Percentiles rank a stretch among this genome's conserved stretches.
phyloP scores from a whole-genome alignment of 2,329 filamentous ascomycete species.

The Hypoxylon sp. region DNA sequence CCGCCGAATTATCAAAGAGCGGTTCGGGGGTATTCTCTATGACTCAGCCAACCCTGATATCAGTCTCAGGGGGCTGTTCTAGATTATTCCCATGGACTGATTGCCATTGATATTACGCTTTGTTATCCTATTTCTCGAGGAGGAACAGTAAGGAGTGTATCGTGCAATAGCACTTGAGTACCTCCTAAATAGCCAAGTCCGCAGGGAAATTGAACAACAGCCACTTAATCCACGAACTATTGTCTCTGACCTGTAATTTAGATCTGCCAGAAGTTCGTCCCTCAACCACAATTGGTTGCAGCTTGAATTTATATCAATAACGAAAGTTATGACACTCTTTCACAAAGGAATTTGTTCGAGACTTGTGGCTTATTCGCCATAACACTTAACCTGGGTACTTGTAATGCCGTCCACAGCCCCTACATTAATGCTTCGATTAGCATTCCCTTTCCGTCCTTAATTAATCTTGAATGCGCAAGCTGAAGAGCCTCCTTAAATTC shows the following conservation, averaged over 20 bases:
- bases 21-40: background rate
- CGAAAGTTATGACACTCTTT: background rate
- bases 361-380: background rate
- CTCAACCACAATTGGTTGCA: background rate
- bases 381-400: background rate
- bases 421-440: conserved; percentile 47
- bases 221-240: background rate
- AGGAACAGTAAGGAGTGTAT: background rate
- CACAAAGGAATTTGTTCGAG: background rate
- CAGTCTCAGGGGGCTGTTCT: background rate
- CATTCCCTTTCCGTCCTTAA: conserved; percentile 44
- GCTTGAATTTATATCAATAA: background rate
- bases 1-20: background rate
- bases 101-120: background rate
- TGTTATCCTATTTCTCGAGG: background rate
- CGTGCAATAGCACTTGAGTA: background rate
- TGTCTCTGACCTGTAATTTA: too few relatives aligned
- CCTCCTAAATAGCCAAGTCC: too few relatives aligned
- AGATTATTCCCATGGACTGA: background rate
- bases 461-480: conserved; percentile 35
- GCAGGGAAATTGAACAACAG: background rate
- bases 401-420: background rate
- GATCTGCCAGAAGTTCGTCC: too few relatives aligned
- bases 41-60: background rate
- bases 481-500: conserved; percentile 42